Conservation (phyloP, 257 asterid genomes). For the Knoxia roxburghii region DNA sequence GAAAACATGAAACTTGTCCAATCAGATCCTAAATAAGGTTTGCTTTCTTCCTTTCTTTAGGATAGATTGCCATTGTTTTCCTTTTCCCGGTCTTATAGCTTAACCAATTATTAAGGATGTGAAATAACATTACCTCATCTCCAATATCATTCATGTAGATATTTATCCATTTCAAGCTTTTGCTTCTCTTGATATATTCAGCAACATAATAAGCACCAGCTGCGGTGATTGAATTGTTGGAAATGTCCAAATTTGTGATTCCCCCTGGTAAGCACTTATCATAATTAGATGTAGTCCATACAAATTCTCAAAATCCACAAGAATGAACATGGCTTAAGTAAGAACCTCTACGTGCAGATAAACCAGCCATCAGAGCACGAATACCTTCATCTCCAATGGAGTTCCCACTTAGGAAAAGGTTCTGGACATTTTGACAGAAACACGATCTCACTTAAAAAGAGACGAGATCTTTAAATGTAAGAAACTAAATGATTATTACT, state of each 20-base stretch:
- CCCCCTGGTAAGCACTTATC: constrained; percentile 45
- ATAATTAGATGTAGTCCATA: not conserved
- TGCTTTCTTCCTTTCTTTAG: not conserved
- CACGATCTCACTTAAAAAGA: not conserved
- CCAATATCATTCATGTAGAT: constrained; percentile 89
- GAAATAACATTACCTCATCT: constrained; percentile 62
- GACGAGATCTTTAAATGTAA: not conserved
- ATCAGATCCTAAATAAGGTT: not conserved
- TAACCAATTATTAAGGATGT: not conserved
- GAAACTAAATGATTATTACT: not conserved
- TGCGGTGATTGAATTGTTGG: constrained; percentile 77
- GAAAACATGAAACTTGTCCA: not conserved
- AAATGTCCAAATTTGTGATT: constrained; percentile 69
- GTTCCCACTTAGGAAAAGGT: constrained; percentile 87
- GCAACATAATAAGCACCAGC: constrained; percentile 80
- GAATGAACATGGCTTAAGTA: not conserved
- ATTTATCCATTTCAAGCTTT: constrained; percentile 73
- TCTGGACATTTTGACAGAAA: constrained; percentile 39
- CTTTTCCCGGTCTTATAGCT: not conserved
- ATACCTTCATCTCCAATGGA: constrained; percentile 94
- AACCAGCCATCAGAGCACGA: constrained; percentile 69
- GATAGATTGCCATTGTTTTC: not conserved
- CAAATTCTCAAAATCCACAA: not conserved
- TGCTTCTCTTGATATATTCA: constrained; percentile 73
- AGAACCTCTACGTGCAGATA: constrained; percentile 73